Base-by-base conservation (phyloP, 495 filamentous ascomycete genomes). In the Penicillium macrosclerotiorum region DNA sequence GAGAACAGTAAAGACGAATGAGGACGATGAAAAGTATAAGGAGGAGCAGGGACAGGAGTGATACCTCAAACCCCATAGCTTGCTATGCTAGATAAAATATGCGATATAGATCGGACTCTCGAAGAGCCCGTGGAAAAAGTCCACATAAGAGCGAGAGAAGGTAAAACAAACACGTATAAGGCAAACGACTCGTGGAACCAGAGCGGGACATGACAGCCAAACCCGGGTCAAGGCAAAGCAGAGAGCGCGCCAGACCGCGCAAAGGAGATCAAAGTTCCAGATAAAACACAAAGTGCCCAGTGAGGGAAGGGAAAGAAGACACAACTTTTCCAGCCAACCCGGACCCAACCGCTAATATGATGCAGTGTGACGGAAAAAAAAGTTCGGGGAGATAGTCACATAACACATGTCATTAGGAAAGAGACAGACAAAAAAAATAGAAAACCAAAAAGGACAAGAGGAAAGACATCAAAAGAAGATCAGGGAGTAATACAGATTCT, bases 331-430 rank as follows among this genome's bases (percentile, higher is more conserved):
- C 56, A 54, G 50, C 59, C 59, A 52, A 47, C 52, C 59, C 52
- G 50, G 59, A 59, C 50, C 55, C 62, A 71, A 73, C 67, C 69
- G 69, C 69, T 73, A 71, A 68, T 65, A 73, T 71, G n/a, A n/a
- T n/a, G 69, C 69, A 73, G 50, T 61, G 67, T 71, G 65, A 69
- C 65, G 34, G 47, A 39, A 55, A 49, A 40, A 55, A 57, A 57
- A 23, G 43, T 34, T 19, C 27, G 45, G 51, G 49, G 39, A 42
- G 34, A 51, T 29, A 60, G 62, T 61, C 69, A 71, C 69, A 59
- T 73, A 72, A 68, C 69, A 69, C 68, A 69, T 73, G 67, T 73
- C 69, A 73, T 73, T 68, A 72, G 44, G 45, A 53, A 50, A 41
- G 36, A 42, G 37, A 38, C 42, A n/a, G n/a, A n/a, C n/a, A n/a